Base-by-base conservation (phyloP, 495 filamentous ascomycete species). In the Cudoniella acicularis region DNA sequence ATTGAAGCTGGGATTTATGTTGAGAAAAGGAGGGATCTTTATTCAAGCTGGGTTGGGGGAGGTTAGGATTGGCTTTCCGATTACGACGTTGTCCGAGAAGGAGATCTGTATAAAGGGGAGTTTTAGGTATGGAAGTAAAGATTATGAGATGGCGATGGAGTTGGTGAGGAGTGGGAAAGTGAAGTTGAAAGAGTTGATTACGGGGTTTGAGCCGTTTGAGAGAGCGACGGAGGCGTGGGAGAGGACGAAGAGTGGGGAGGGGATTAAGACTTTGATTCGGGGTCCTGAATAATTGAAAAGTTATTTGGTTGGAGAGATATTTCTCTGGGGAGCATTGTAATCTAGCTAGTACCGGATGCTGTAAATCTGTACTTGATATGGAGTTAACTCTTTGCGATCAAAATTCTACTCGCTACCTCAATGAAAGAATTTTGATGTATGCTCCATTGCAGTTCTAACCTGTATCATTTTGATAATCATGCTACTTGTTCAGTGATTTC, bases 21-120 rank as follows among this genome's bases (percentile, higher is more conserved):
- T 93, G 2, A 74, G 85, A 46, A 71, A 77, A 45, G 91, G 91
- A 11, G 92, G 92, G 4, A 85, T 84, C 0, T 94, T 90, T 69
- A 87, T 96, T 1, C 92, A 96, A 74, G 90, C 82, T 56, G 92
- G 91, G 8, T 64, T 95, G 80, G 92, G 91, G 57, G 84, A 85
- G 68, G 65, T 79, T 10, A 84, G 90, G 62, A 89, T 95, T 71
- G 81, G 72, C 13, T 88, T 94, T 71, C 92, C 92, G 25, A 96
- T 96, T 64, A 83, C 90, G 73, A 80, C 83, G 17, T 76, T 94
- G 56, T 88, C 86, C 59, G 78, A 84, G 26, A 94, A 95, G 73
- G 92, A 97, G 75, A 79, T 96, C 3, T 87, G 81, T 20, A 78
- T 89, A 3, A 86, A 86, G 67, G 91, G 91, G 17, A 87, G 84